A percentile compares a stretch with the other conserved stretches of the same genome.
Evolutionary conservation across 495 filamentous ascomycete genomes (phyloP).

Genomic region (Neurospora sp.): DNA sequence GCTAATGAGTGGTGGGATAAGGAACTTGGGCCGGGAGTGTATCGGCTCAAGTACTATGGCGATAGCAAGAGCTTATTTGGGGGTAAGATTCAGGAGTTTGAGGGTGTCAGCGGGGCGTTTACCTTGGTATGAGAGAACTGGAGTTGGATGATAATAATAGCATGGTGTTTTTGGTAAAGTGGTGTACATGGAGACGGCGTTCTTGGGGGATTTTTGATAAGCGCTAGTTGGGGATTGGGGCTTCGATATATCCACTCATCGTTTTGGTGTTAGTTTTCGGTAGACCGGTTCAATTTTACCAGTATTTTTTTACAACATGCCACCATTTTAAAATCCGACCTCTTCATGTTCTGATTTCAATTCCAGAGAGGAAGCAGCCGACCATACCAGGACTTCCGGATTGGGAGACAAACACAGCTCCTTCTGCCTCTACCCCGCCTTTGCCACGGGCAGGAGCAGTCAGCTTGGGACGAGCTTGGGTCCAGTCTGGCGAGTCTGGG

Average conservation of each 20-base stretch:
- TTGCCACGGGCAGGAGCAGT: not conserved
- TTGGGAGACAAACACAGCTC: not conserved
- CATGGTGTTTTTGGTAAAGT: not conserved
- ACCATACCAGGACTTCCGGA: not conserved
- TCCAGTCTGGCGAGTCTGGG: not conserved
- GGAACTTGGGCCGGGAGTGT: constrained; percentile 45
- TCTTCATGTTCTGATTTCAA: not conserved
- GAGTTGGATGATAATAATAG: not conserved
- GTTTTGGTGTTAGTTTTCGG: not conserved
- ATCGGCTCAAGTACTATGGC: constrained; percentile 78
- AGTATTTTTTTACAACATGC: not conserved
- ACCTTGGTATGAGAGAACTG: constrained; percentile 20
- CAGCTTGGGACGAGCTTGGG: not conserved
- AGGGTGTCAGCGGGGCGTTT: constrained; percentile 64
- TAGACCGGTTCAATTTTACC: not conserved
- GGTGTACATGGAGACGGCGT: not conserved
- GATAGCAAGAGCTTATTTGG: constrained; percentile 56
- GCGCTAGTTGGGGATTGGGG: not conserved
- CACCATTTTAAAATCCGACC: not conserved
- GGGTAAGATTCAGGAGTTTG: constrained; percentile 63
- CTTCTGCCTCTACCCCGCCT: not conserved
- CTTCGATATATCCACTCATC: not conserved
- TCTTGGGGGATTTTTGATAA: not conserved
- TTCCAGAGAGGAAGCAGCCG: not conserved
- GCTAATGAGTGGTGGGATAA: constrained; percentile 36